Percentiles rank a stretch among this genome's conserved stretches.
phyloP scores from a whole-genome alignment of 805 yeast genomes.

The Candida silvicultrix region DNA sequence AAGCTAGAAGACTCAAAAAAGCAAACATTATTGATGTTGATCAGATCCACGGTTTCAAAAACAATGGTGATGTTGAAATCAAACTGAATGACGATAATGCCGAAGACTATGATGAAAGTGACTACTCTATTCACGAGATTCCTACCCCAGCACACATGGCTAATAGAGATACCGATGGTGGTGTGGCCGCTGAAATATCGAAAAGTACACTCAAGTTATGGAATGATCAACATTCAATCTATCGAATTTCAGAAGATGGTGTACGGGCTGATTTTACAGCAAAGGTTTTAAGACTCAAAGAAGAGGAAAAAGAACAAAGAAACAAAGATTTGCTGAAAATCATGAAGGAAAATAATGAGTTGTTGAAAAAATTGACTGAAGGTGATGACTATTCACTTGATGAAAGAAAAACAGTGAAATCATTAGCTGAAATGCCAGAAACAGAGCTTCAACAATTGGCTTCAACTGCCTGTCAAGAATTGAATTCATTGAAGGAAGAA shows the following conservation, averaged over 20 bases:
- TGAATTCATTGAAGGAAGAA: slow-evolving; percentile 3
- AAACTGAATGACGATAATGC: slow-evolving; percentile 30
- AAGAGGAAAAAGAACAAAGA: slow-evolving; percentile 26
- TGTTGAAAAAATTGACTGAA: slow-evolving; percentile 26
- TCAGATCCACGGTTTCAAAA: slow-evolving; percentile 41
- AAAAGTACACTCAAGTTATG: slow-evolving; percentile 20
- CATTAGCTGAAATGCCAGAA: slow-evolving; percentile 25
- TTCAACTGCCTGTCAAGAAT: slow-evolving; percentile 17
- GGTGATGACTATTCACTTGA: slow-evolving; percentile 18
- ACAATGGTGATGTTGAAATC: slow-evolving; percentile 58
- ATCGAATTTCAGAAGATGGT: slow-evolving; percentile 62
- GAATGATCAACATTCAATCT: slow-evolving; percentile 40
- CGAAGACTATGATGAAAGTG: slow-evolving; percentile 20
- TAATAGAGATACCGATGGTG: slow-evolving; percentile 25
- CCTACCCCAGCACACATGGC: slow-evolving; percentile 31
- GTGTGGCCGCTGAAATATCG: slow-evolving; percentile 28
- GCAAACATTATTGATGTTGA: slow-evolving; percentile 50
- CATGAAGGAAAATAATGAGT: slow-evolving; percentile 28
- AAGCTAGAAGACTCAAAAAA: slow-evolving; percentile 43
- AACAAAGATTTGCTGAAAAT: slow-evolving; percentile 28
- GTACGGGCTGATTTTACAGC: slow-evolving; percentile 63
- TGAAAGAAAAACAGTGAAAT: slow-evolving; percentile 28
- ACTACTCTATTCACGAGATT: slow-evolving; percentile 15
- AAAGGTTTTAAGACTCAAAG: slow-evolving; percentile 33
- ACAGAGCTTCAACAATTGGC: slow-evolving; percentile 40